Evolutionary conservation across 1,139 yeast genomes (phyloP), one percentile per base, ranked within the genome.

Genomic region (Candida neerlandica): DNA sequence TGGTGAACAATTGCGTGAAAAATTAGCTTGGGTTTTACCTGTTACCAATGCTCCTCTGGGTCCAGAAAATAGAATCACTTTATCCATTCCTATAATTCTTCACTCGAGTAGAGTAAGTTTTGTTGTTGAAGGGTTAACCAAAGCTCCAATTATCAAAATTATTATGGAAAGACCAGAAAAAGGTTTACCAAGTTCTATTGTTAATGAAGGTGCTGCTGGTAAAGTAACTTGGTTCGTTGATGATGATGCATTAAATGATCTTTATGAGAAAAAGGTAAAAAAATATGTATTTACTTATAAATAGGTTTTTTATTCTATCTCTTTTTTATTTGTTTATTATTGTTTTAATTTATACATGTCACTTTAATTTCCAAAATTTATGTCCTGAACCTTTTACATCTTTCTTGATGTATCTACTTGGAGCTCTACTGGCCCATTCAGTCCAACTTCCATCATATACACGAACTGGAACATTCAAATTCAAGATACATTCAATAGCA

Each of bases 401-500:
- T 6, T 21, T 21, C 23, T 21, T 21, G 23, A 21, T 21, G 48
- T 51, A 66, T 45, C 71, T 67, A 7, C 55, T 19, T 1, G 80
- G 79, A 3, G 80, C 78, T 44, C 79, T 64, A 53, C 67, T 71
- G 2, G 78, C 80, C 80, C 80, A 77, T 56, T 77, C 81, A n/a
- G 97, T 88, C 99, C 98, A 94, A 47, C 95, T 85, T 4, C 99
- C 99, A 62, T 94, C 99, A 60, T 92, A 94, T 6, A 94, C 86
- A 47, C 83, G 80, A 16, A 90, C 75, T 1, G 86, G 82, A 19
- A 80, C 73, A 46, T 84, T 82, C 39, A 89, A 69, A 2, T 89
- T 95, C 21, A 21, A 75, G 12, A 75, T 63, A 7, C 67, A 60
- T 48, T 73, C 73, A 46, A 77, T 63, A 9, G 80, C 81, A 41